phyloP scores from a whole-genome alignment of 129 eudicot species.

The Logfia minima region DNA sequence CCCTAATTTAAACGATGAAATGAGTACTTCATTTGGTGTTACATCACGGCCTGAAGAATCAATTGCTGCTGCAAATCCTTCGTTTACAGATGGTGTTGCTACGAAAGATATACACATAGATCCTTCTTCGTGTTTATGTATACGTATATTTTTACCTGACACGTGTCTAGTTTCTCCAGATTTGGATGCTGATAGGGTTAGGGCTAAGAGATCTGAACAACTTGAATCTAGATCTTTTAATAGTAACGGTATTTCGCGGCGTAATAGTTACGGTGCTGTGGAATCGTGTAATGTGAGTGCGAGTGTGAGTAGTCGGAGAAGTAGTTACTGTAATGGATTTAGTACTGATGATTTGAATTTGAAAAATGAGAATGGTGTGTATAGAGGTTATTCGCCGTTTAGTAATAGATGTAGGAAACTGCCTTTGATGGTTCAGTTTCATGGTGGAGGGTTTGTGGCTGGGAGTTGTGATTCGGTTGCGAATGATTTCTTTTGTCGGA shows the following conservation, averaged over 20 bases:
- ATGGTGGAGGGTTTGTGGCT: slow-evolving; percentile 91
- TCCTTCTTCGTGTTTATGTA: slow-evolving; percentile 64
- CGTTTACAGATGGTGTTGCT: slow-evolving; percentile 83
- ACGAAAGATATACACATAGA: slow-evolving; percentile 91
- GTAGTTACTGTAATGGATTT: slow-evolving; percentile 52
- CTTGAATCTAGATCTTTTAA: slow-evolving; percentile 35
- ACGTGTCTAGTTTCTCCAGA: slow-evolving; percentile 54
- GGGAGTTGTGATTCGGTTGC: slow-evolving; percentile 88
- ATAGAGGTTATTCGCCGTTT: slow-evolving; percentile 75
- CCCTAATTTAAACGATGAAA: slow-evolving; percentile 44
- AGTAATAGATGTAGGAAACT: slow-evolving; percentile 46
- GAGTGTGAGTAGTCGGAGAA: slow-evolving; percentile 42
- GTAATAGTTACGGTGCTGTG: slow-evolving; percentile 53
- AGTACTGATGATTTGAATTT: slow-evolving; percentile 42
- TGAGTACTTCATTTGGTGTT: slow-evolving; percentile 56
- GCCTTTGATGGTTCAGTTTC: slow-evolving; percentile 91
- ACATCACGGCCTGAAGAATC: slow-evolving; percentile 90
- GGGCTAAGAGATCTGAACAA: slow-evolving; percentile 30
- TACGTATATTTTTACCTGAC: slow-evolving; percentile 86
- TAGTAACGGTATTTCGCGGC: slow-evolving; percentile 30
- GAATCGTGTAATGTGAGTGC: not conserved
- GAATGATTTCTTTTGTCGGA: slow-evolving; percentile 78
- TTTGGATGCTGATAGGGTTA: slow-evolving; percentile 30
- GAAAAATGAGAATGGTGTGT: slow-evolving; percentile 29
- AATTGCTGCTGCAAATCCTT: slow-evolving; percentile 64